A percentile compares a stretch with the other conserved stretches of the same genome.
Conservation (phyloP, 192 early-diverging fungal species). For the Coemansia sp. region DNA sequence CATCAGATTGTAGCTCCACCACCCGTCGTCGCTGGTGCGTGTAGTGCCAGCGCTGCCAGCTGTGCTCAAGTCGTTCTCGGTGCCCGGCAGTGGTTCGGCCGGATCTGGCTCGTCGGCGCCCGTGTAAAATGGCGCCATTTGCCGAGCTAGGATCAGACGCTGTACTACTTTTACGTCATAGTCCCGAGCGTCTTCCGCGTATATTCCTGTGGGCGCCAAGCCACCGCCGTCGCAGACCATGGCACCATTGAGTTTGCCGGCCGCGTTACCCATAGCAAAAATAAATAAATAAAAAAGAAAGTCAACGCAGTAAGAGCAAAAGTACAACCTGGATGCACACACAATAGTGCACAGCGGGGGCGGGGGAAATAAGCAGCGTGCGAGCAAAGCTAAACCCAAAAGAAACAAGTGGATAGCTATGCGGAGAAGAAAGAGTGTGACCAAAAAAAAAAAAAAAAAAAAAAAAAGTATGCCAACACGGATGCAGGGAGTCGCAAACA, state of each 20-base stretch:
- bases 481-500: too few relatives aligned
- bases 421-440: neutral
- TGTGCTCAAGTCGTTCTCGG: neutral
- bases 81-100: neutral
- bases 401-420: too few relatives aligned
- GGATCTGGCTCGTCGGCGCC: constrained; percentile 70
- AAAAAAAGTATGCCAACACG: too few relatives aligned
- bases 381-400: neutral
- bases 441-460: constrained; percentile 4
- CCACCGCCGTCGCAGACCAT: constrained; percentile 62
- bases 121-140: constrained; percentile 84
- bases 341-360: too few relatives aligned
- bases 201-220: constrained; percentile 67
- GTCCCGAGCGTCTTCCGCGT: constrained; percentile 67
- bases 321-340: too few relatives aligned
- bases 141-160: constrained; percentile 68
- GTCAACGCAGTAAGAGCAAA: too few relatives aligned
- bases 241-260: constrained; percentile 38
- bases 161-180: constrained; percentile 72
- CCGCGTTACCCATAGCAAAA: constrained; percentile 44
- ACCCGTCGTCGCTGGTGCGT: constrained; percentile 33
- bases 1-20: constrained; percentile 56
- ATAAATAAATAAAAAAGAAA: too few relatives aligned
- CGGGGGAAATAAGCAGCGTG: constrained; percentile 2
- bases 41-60: neutral